Evolutionary conservation across 2,329 filamentous ascomycete species (phyloP), one percentile per base, ranked within the genome.

Genomic region (Onygena corvina): DNA sequence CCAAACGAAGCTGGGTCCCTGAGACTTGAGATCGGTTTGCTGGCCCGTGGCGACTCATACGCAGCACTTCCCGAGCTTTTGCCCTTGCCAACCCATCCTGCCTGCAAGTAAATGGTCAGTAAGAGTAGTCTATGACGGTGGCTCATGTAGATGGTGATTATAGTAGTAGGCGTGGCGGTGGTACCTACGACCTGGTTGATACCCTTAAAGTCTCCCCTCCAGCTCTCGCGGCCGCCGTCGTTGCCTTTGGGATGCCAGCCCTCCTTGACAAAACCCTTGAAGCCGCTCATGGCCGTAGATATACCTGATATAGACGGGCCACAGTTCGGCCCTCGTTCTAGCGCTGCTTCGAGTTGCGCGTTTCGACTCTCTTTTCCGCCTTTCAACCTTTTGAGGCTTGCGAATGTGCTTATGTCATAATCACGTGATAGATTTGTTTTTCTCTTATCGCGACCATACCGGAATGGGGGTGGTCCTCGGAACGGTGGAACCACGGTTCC

Each of bases 1-100:
- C 78, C 86, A 62, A 94, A 94, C 12, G 79, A 76, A 1, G 77
- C 65, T 1, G 86, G 88, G 61, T 94, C 87, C 61, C 79, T 81
- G 25, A 94, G 74, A 2, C 78, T 73, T 6, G 79, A 73, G 36
- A 93, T 68, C 1, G 88, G 87, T 12, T 74, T 72, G 4, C 77
- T 74, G 47, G 74, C 67, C 54, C 79, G 78, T 20, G 75, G 63
- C 59, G 27, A 76, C 67, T 36, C 38, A 25, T 31, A 67, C 59
- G 50, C 61, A 60, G n/a, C 18, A 8, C 34, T 67, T 62, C 12
- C 64, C 56, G 50, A 71, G 65, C 53, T 75, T 30, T 45, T 71
- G 49, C 75, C 69, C 62, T 76, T 73, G 44, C 78, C 76, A 61
- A 80, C 70, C 74, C 73, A 76, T 56, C 75, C 75, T 53, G 74